Base-by-base conservation (phyloP, 2,329 filamentous ascomycete genomes). In the Talaromyces atroroseus region DNA sequence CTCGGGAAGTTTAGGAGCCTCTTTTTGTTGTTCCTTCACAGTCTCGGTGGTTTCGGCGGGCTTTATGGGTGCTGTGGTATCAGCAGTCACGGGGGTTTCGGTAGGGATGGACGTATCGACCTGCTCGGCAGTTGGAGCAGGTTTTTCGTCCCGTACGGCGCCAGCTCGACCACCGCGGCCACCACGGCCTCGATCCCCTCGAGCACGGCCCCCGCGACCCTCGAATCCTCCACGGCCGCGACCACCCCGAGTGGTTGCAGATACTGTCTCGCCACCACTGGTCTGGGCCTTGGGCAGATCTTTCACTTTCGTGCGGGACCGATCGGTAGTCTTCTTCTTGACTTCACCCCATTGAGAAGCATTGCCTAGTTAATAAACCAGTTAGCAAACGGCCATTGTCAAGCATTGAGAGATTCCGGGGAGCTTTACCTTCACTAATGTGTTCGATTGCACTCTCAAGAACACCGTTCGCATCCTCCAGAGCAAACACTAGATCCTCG, bases 401-500 rank as follows among this genome's bases (percentile, higher is more conserved):
- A 24, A 14, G 49, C 10, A 16, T 21, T 5, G 7, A 11, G 6
- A 8, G 11, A 23, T 24, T 16, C 24, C 20, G 14, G 11, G 20
- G n/a, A 42, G 18, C 59, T 59, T 49, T 63, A 79, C 77, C 77
- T 74, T 78, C 76, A 62, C 75, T 77, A 57, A 79, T 79, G 66
- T 76, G 75, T 64, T 78, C 76, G 70, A 78, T 76, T 61, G 76
- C 76, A 59, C 70, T 71, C 61, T 77, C 73, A 38, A 78, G 69
- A 61, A 78, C 75, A 60, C 77, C 77, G 58, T 78, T 71, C 48
- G 75, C 75, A 79, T 99, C 94, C 74, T 95, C 85, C 59, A 99
- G 81, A 60, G 92, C 92, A 72, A 94, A 94, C 62, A 97, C 85
- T 62, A 97, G 84, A 73, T 97, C 92, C 73, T 92, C 90, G 69